A percentile compares a stretch with the other conserved stretches of the same genome.
phyloP scores from a whole-genome alignment of 441 rosid species.

The Pelargonium exstipulatum region DNA sequence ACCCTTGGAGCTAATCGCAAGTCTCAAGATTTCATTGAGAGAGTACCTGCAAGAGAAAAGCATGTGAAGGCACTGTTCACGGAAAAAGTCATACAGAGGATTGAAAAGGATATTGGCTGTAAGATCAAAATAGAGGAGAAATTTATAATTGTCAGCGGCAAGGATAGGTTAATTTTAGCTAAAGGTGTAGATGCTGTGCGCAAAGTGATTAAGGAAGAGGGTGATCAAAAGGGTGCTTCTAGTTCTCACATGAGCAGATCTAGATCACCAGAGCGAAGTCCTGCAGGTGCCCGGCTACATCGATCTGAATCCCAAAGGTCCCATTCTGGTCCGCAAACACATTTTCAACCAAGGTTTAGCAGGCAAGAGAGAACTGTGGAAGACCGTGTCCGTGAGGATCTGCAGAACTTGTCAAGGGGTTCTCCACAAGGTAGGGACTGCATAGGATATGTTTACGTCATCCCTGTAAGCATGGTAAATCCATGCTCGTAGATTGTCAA shows the following conservation, averaged over 20 bases:
- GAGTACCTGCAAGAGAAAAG: conserved; percentile 84
- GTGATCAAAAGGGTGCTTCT: conserved; percentile 58
- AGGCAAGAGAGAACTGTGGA: conserved; percentile 51
- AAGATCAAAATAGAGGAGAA: conserved; percentile 88
- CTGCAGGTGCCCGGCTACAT: conserved; percentile 54
- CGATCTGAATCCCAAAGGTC: conserved; percentile 61
- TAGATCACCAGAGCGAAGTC: conserved; percentile 65
- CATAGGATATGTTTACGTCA: conserved; percentile 61
- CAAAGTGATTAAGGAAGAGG: conserved; percentile 65
- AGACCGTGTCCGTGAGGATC: conserved; percentile 62
- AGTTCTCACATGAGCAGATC: conserved; percentile 65
- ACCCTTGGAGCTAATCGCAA: conserved; percentile 93
- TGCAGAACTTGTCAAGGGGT: conserved; percentile 57
- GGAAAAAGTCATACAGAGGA: conserved; percentile 65
- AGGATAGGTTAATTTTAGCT: conserved; percentile 76
- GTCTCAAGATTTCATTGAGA: conserved; percentile 87
- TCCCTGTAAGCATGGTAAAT: conserved; percentile 52
- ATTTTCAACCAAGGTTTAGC: conserved; percentile 2
- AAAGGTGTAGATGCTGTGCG: conserved; percentile 97
- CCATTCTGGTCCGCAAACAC: conserved; percentile 41
- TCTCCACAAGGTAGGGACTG: conserved; percentile 98
- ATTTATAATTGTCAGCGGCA: conserved; percentile 88
- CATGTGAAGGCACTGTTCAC: conserved; percentile 68
- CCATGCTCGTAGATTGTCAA: conserved; percentile 33
- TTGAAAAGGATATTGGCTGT: conserved; percentile 80